Evolutionary conservation across 2,329 filamentous ascomycete species (phyloP), one percentile per base, ranked within the genome.

Genomic region (Cercospora sojina): DNA sequence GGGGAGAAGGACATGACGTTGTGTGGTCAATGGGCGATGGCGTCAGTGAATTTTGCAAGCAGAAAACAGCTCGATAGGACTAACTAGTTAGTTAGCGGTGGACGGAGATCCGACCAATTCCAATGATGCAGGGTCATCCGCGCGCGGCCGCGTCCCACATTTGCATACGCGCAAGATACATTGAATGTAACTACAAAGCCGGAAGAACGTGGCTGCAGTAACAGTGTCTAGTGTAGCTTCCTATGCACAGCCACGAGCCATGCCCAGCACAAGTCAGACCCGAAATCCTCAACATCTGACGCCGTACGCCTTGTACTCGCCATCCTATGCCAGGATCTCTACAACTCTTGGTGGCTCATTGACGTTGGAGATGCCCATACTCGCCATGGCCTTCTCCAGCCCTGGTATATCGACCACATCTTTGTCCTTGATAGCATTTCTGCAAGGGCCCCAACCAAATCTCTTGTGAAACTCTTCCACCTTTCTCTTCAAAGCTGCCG

Each of bases 381-480:
- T 64, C 9, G 67, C 65, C 64, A 70, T 64, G 3, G 65, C 69
- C 31, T 53, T 65, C 41, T 69, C 67, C 20, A 70, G 31, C 1
- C 65, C 66, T 27, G 66, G 51, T n/a, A 64, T 25, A 29, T 62
- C 65, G 3, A 62, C 49, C 23, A 20, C 49, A 9, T 69, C 68
- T 13, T 68, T 62, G 16, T 66, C 67, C 6, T 82, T 82, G 59
- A 87, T 83, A 0, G 90, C 90, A 3, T 87, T 87, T 66, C 88
- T 81, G 72, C 88, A 83, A 0, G 87, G 85, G 0, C 90, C 90
- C 89, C 89, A 93, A 18, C 80, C 79, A n/a, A 92, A 82, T 47
- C 77, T 78, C 69, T 85, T 84, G 25, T 83, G 78, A 18, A 82
- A 80, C 7, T 81, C 77, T 9, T 77, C 79, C 1, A 83, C 82